Percentiles rank a stretch among this genome's conserved stretches.
Evolutionary conservation across 2,329 filamentous ascomycete genomes (phyloP).

Genomic region (Paecilomyces variotii): DNA sequence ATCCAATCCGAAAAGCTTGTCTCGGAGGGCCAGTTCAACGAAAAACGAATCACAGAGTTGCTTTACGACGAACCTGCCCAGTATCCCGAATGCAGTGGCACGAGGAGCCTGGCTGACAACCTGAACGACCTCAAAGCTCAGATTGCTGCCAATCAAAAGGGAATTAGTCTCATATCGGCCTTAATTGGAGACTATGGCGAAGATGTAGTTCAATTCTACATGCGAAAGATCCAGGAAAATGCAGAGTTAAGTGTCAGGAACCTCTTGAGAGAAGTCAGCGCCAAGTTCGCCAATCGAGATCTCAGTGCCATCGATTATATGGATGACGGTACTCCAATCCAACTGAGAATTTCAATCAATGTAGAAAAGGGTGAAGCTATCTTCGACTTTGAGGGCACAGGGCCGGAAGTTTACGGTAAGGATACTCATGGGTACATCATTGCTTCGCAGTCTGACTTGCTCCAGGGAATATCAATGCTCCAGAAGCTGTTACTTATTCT

Average conservation of each 20-base stretch:
- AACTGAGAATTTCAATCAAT: slow-evolving; percentile 64
- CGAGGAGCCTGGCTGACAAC: slow-evolving; percentile 68
- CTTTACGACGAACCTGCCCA: slow-evolving; percentile 63
- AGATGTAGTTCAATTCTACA: slow-evolving; percentile 67
- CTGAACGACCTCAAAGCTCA: slow-evolving; percentile 76
- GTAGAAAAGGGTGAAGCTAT: slow-evolving; percentile 61
- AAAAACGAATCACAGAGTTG: slow-evolving; percentile 60
- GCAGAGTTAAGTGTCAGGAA: slow-evolving; percentile 64
- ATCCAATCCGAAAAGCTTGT: slow-evolving; percentile 50
- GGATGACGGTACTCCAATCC: slow-evolving; percentile 75
- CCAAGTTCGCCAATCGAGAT: slow-evolving; percentile 56
- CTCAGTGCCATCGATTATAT: slow-evolving; percentile 67
- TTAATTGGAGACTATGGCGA: slow-evolving; percentile 68
- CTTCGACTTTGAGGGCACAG: slow-evolving; percentile 71
- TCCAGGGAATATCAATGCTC: slow-evolving; percentile 63
- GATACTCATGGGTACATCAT: slow-evolving; percentile 2
- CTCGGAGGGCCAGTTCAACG: slow-evolving; percentile 53
- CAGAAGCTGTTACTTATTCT: slow-evolving; percentile 67
- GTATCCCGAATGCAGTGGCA: slow-evolving; percentile 65
- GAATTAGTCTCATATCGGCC: slow-evolving; percentile 62
- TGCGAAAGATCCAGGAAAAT: slow-evolving; percentile 69
- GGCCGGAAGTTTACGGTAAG: slow-evolving; percentile 62
- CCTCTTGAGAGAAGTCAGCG: slow-evolving; percentile 59
- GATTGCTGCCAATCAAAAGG: slow-evolving; percentile 74
- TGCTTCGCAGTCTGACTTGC: neutral